Base-by-base conservation (phyloP, 768 basidiomycete genomes). In the Tremella fuciformis region DNA sequence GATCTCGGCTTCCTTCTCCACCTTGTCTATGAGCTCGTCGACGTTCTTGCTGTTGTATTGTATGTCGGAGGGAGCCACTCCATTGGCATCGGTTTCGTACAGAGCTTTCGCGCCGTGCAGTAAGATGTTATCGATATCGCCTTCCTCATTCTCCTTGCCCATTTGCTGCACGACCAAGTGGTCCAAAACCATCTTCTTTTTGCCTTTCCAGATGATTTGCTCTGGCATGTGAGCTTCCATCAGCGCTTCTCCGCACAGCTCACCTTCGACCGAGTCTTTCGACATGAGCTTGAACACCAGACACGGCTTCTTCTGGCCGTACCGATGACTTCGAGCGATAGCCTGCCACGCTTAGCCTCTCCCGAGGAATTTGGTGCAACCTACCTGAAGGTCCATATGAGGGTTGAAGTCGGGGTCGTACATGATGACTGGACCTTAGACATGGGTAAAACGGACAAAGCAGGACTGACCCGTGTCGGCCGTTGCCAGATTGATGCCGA, bases 341-440 rank as follows among this genome's bases (percentile, higher is more conserved):
- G 96, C 96, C 87, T 97, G 68, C 8, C 13, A 11, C 55, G 42
- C 56, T 38, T 52, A 40, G 26, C 9, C 3, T 26, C 57, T 15
- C 15, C 21, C 11, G 38, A 8, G 8, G 3, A 7, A 13, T 11
- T 37, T 26, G 29, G 11, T 22, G n/a, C 26, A n/a, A 70, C 84
- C 60, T 75, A 89, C 90, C 84, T 94, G 91, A 50, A 93, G 80
- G 78, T 93, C 91, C 64, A 62, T 39, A 78, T 96, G 91, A n/a
- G 94, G 94, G 70, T 99, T 99, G 77, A 92, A 99, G 79, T 99
- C 96, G 0, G 92, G 91, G 72, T 99, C 94, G 66, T 86, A 89
- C 55, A 78, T 59, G 54, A 78, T 74, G 25, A 78, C 77, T 69
- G 58, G 15, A 46, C 8, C 4, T 46, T 46, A 4, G 16, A 15